Percentiles rank a stretch among this genome's conserved stretches.
Conservation (phyloP, 768 basidiomycete species). For the Pholiota molesta region DNA sequence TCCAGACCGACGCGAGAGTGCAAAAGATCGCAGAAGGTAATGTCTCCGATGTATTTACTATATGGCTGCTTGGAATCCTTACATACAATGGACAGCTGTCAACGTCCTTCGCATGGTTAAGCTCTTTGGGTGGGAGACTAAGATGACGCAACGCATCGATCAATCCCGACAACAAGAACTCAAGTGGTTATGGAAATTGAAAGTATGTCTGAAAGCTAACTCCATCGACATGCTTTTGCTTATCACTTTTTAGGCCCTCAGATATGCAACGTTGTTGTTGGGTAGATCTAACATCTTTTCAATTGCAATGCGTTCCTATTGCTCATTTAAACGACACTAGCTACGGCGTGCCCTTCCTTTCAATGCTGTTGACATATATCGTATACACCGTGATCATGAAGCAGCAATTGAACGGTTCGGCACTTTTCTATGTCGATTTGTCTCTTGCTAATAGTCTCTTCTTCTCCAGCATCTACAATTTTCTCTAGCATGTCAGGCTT, state of each 20-base stretch:
- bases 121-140: constrained; percentile 45
- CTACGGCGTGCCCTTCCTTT: constrained; percentile 5
- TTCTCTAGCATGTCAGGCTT: constrained; percentile 63
- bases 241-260: neutral
- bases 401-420: constrained; percentile 30
- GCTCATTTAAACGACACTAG: constrained; percentile 6
- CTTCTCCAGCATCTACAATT: constrained; percentile 47
- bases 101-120: constrained; percentile 25
- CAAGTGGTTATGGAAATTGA: constrained; percentile 49
- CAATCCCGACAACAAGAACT: constrained; percentile 66
- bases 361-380: constrained; percentile 3
- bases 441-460: too few species aligned
- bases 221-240: neutral
- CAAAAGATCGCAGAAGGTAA: constrained; percentile 9
- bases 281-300: neutral
- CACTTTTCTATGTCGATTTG: neutral
- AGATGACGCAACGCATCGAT: constrained; percentile 51
- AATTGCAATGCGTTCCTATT: neutral
- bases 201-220: constrained; percentile 35
- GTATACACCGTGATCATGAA: constrained; percentile 35
- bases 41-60: neutral
- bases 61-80: neutral
- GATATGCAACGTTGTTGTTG: neutral
- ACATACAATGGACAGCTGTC: constrained; percentile 41
- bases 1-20: constrained; percentile 11